Evolutionary conservation across 305 asterid species (phyloP), one percentile per base, ranked within the genome.

Genomic region (Coffea humblotiana): DNA sequence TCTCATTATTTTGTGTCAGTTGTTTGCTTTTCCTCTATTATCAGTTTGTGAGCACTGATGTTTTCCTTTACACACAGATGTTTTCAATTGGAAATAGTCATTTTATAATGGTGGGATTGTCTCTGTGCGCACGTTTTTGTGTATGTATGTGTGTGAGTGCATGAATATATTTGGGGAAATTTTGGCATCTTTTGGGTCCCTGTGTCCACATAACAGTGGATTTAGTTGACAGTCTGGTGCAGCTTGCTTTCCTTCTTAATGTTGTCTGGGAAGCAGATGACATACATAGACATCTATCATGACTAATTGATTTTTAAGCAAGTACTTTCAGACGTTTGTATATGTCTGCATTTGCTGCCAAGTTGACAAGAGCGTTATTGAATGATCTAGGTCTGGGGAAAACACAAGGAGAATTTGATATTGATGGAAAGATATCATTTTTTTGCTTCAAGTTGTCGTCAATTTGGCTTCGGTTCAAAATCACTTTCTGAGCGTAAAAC

Each of bases 401-500:
- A 94, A 85, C 95, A 96, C 45, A 78, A 73, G 88, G 98, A 92
- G 11, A 96, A 94, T 79, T 78, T 96, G 76, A 94, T 96, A 86
- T 77, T 92, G 82, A 92, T 96, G 97, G 99, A 94, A 75, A 87
- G 97, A 81, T 96, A 96, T 82, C 97, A 92, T 87, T 96, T 88
- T 82, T 96, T 96, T 78, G 92, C 95, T 80, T 96, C 99, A 29
- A 96, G 97, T 81, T 90, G 96, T 86, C 90, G 88, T 84, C 90
- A 91, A 74, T 93, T 95, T 74, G 96, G 97, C 74, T 82, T 87
- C 75, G 82, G 78, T 70, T 82, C 86, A 69, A 85, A 90, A 84
- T 91, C 99, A 21, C 97, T 90, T 72, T 89, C 95, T 40, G 91
- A 89, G 80, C 86, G 72, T 27, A 83, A 74, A 86, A 88, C 81